A percentile compares a stretch with the other conserved stretches of the same genome.
These are phyloP conservation scores for Cryphonectria carpinicola DNA, from an alignment of 2,329 filamentous ascomycete genomes.

Conservation along the genomic window DNA sequence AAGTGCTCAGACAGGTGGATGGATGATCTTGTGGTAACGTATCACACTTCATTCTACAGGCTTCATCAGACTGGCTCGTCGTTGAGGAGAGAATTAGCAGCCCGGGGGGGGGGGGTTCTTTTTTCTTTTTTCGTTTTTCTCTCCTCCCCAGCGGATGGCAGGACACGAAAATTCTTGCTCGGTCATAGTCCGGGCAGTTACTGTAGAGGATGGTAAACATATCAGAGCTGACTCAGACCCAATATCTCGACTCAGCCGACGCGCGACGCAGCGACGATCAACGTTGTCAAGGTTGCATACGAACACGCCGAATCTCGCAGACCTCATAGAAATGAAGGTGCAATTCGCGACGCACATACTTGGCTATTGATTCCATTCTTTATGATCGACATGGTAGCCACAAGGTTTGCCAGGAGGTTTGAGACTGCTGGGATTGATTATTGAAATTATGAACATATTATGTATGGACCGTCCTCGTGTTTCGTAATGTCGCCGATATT, in stretches of 20 bases:
- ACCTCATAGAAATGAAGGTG: too few species aligned
- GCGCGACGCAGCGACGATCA: not conserved
- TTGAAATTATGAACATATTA: not conserved
- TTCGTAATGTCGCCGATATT: not conserved
- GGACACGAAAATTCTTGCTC: not conserved
- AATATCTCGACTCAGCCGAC: not conserved
- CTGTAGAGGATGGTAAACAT: not conserved
- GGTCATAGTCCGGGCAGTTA: conserved; percentile 13
- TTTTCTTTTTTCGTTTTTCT: too few species aligned
- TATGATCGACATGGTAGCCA: too few species aligned
- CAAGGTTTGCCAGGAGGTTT: too few species aligned
- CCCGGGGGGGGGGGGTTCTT: not conserved
- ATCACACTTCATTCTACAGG: not conserved
- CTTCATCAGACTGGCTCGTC: not conserved
- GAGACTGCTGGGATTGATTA: too few species aligned
- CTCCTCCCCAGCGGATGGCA: not conserved
- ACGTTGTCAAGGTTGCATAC: not conserved
- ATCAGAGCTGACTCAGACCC: not conserved
- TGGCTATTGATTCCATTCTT: too few species aligned
- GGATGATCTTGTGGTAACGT: not conserved
- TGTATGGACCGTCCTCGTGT: too few species aligned
- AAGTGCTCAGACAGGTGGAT: too few species aligned
- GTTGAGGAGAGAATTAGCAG: not conserved
- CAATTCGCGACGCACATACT: not conserved
- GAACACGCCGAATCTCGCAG: not conserved